These are phyloP conservation scores for Xylaria sp. DNA, from an alignment of 2,329 filamentous ascomycete species.

Conservation along the genomic window DNA sequence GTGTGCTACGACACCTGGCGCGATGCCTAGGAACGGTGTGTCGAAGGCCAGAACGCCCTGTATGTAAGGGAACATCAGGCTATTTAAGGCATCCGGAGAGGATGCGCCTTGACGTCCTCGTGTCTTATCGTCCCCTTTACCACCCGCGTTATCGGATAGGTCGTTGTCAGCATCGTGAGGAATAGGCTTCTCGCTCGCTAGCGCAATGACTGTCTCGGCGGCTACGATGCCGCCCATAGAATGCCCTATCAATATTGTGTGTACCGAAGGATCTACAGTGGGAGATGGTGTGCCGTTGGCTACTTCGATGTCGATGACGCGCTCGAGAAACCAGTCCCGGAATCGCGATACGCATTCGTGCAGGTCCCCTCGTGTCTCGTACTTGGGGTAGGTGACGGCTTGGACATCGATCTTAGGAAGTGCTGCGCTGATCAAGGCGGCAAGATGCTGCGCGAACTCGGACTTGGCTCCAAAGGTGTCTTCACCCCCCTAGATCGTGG, in stretches of 20 bases:
- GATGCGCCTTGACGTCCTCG: not conserved
- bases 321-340: conserved; percentile 84
- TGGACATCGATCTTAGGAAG: conserved; percentile 73
- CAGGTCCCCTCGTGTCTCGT: conserved; percentile 81
- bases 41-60: conserved; percentile 92
- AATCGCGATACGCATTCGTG: conserved; percentile 73
- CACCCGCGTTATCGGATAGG: conserved; percentile 35
- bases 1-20: conserved; percentile 82
- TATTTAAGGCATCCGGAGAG: conserved; percentile 49
- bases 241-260: conserved; percentile 41
- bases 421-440: conserved; percentile 65
- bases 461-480: conserved; percentile 73
- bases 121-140: not conserved
- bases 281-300: conserved; percentile 58
- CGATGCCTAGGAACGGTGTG: conserved; percentile 86
- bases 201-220: conserved; percentile 80
- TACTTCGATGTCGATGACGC: conserved; percentile 94
- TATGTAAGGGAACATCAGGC: conserved; percentile 91
- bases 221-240: conserved; percentile 86
- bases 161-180: conserved; percentile 36
- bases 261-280: conserved; percentile 43
- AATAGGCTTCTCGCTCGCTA: conserved; percentile 64
- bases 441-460: conserved; percentile 74
- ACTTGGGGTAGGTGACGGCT: conserved; percentile 76
- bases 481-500: conserved; percentile 67